These are phyloP conservation scores for Colletotrichum siamense DNA, from an alignment of 2,329 filamentous ascomycete species.

Conservation along the genomic window DNA sequence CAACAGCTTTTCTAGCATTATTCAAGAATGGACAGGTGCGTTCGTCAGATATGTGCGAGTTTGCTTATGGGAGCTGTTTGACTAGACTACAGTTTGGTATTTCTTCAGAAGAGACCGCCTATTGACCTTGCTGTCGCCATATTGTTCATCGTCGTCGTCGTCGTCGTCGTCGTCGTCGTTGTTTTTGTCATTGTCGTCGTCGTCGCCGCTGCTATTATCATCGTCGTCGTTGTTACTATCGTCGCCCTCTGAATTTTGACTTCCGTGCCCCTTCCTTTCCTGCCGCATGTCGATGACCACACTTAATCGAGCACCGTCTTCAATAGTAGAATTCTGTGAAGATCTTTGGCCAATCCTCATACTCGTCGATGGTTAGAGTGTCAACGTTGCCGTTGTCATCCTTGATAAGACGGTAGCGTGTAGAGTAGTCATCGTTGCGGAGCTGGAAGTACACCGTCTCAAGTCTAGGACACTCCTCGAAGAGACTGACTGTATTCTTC, in stretches of 20 bases:
- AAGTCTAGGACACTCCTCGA: neutral
- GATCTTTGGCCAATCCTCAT: neutral
- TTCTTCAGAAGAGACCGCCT: neutral
- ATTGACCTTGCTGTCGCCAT: neutral
- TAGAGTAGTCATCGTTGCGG: neutral
- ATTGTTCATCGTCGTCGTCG: neutral
- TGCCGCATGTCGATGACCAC: too few relatives aligned
- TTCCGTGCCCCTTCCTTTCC: neutral
- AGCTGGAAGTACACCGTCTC: neutral
- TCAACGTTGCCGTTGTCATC: neutral
- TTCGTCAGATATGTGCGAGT: neutral
- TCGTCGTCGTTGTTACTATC: neutral
- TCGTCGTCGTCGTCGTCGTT: too few relatives aligned
- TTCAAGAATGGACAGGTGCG: neutral
- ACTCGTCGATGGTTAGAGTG: neutral
- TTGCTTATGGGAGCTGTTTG: neutral
- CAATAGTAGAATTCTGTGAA: neutral
- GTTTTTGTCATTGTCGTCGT: too few relatives aligned
- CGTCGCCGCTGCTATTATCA: too few relatives aligned
- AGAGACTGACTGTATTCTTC: neutral
- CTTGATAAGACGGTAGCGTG: neutral
- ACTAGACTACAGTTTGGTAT: neutral
- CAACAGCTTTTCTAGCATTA: neutral
- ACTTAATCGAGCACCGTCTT: neutral
- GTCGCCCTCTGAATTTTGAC: neutral